phyloP scores from a whole-genome alignment of 192 early-diverging fungal genomes.

The Coemansia sp. region DNA sequence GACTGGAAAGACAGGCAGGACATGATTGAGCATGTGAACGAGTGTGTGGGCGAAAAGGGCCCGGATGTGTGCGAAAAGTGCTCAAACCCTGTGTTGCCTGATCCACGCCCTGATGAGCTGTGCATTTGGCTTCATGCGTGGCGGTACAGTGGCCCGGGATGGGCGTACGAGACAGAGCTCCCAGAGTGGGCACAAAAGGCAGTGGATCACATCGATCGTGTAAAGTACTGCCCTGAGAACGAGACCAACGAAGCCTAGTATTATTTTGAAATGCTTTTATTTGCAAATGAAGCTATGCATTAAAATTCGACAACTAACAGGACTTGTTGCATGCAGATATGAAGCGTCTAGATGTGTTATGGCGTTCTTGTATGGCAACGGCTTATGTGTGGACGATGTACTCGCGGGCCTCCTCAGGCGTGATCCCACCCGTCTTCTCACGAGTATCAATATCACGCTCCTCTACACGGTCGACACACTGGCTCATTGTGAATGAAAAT shows the following conservation, averaged over 20 bases:
- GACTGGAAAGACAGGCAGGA: slow-evolving; percentile 39
- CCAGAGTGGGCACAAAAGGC: slow-evolving; percentile 78
- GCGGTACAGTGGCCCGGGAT: slow-evolving; percentile 72
- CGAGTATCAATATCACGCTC: slow-evolving; percentile 51
- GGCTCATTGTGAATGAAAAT: slow-evolving; percentile 12
- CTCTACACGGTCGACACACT: slow-evolving; percentile 22
- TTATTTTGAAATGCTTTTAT: no score
- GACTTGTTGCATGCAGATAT: no score
- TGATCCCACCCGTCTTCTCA: slow-evolving; percentile 40
- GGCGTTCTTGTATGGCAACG: no score
- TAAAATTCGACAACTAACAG: no score
- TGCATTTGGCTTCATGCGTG: slow-evolving; percentile 91
- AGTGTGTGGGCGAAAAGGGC: slow-evolving; percentile 17
- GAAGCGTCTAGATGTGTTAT: no score
- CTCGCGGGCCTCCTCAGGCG: slow-evolving; percentile 44
- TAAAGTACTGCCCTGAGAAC: slow-evolving; percentile 23
- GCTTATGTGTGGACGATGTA: slow-evolving; percentile 27
- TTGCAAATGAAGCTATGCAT: no score
- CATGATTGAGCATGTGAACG: slow-evolving; percentile 17
- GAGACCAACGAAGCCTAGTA: no score
- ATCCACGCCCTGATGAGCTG: slow-evolving; percentile 75
- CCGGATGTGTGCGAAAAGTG: slow-evolving; percentile 63
- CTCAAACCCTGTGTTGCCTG: slow-evolving; percentile 53
- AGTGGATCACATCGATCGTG: slow-evolving; percentile 38
- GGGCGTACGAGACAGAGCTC: slow-evolving; percentile 74